Conservation (phyloP, 331 rosid species). For the Prunus yedoensis region DNA sequence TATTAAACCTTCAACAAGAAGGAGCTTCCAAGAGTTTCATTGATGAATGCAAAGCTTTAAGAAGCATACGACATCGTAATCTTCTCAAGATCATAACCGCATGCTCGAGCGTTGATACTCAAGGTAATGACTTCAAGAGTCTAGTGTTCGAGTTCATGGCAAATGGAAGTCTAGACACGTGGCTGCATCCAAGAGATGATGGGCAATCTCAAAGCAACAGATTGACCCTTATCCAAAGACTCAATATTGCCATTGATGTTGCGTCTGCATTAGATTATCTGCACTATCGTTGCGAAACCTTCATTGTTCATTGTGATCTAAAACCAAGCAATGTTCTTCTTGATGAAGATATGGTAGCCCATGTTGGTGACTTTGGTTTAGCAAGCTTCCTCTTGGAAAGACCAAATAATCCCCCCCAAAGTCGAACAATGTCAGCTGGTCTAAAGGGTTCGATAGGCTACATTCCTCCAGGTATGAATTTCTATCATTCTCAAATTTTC, state of each 20-base stretch:
- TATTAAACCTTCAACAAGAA: conserved; percentile 36
- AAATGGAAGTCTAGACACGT: conserved; percentile 43
- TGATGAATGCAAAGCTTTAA: conserved; percentile 44
- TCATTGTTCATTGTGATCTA: conserved; percentile 39
- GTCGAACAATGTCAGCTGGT: conserved; percentile 18
- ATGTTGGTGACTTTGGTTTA: conserved; percentile 36
- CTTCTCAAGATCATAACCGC: conserved; percentile 49
- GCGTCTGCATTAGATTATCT: conserved; percentile 38
- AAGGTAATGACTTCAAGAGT: conserved; percentile 61
- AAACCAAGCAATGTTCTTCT: conserved; percentile 23
- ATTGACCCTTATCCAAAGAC: conserved; percentile 33
- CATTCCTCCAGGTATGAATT: conserved; percentile 42
- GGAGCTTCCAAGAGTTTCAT: conserved; percentile 52
- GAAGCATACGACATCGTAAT: conserved; percentile 42
- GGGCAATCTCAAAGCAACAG: background rate
- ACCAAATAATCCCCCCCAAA: background rate
- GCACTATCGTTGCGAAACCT: conserved; percentile 3
- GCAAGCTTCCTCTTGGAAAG: conserved; percentile 21
- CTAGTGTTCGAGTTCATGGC: conserved; percentile 47
- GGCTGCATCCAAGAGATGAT: conserved; percentile 47
- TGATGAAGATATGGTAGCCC: background rate
- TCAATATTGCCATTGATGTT: conserved; percentile 32
- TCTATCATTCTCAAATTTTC: background rate
- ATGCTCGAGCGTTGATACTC: conserved; percentile 46
- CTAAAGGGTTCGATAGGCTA: conserved; percentile 51